Evolutionary conservation across 1,139 yeast genomes (phyloP), one percentile per base, ranked within the genome.

Genomic region (Debaryomycetaceae sp.): DNA sequence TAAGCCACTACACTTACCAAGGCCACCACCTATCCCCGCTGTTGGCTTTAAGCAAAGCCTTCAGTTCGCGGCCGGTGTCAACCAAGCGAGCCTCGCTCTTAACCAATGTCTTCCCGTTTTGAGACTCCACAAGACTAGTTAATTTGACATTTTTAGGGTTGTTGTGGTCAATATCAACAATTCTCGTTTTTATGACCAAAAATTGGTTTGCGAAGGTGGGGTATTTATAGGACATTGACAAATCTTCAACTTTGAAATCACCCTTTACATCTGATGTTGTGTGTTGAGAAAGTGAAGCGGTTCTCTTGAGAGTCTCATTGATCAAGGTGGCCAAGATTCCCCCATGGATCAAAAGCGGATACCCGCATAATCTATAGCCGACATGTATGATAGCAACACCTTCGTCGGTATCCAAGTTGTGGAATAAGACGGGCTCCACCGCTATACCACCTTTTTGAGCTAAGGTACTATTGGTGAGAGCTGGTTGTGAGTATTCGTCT

Each of bases 341-440:
- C 3, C 97, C 97, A 49, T 89, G 97, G 1, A 86, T 72, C 23
- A 89, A 61, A 44, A 84, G 78, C 1, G 96, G 96, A 49, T 82
- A 88, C 2, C 97, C 97, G 29, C 93, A 79, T 22, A 88, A 58
- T 39, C 72, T 71, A 48, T 81, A 76, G 0, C 97, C 97, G 30
- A 83, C 69, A 51, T 86, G 95, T 17, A 85, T 66, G 3, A 83
- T 66, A 0, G 86, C 72, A 1, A 83, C 70, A 0, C 82, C 70
- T 38, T 84, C 81, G 36, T 74, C 66, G 2, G 77, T 71, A 21
- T 58, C 60, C 6, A 58, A 45, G 42, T 83, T 77, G 40, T 77
- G 75, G 48, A 83, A 88, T 12, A 82, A 69, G 15, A 78, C 64
- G 2, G 95, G 95, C 28, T 79, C 74, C 27, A 84, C 70, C 6